Evolutionary conservation across 495 filamentous ascomycete genomes (phyloP).

Genomic region (Copromyces sp.): DNA sequence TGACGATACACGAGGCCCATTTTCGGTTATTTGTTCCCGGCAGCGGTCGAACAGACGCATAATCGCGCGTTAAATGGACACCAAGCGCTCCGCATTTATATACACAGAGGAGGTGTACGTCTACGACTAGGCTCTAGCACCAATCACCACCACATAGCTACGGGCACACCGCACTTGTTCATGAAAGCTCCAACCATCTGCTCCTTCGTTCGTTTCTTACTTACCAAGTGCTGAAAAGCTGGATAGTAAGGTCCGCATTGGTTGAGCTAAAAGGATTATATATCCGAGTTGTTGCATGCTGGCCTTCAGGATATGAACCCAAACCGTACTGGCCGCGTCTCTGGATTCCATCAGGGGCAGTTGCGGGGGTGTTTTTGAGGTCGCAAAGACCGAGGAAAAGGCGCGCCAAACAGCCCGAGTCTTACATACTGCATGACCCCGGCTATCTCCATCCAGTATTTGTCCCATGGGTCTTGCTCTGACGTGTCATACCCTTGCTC

Average conservation of each 20-base stretch:
- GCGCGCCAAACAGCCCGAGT: not conserved
- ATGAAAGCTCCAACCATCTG: not conserved
- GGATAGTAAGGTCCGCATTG: not conserved
- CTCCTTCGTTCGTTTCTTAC: not conserved
- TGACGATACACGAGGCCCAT: not conserved
- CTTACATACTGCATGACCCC: not conserved
- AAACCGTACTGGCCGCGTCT: not conserved
- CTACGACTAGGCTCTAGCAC: not conserved
- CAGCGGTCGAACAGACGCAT: not conserved
- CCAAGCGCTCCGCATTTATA: not conserved
- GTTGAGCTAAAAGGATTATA: not conserved
- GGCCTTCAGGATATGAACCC: not conserved
- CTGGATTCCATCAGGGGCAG: not conserved
- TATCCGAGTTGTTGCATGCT: not conserved
- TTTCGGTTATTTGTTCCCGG: not conserved
- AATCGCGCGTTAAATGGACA: not conserved
- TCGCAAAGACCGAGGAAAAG: not conserved
- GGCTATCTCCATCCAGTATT: not conserved
- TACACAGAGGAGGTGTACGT: not conserved
- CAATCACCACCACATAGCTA: not conserved
- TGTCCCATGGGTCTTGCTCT: not conserved
- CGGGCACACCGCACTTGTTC: not conserved
- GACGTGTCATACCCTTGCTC: not conserved
- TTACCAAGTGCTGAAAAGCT: not conserved
- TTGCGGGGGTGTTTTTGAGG: not conserved